These are phyloP conservation scores for Simplicillium aogashimaense DNA, from an alignment of 2,329 filamentous ascomycete genomes.

Conservation along the genomic window DNA sequence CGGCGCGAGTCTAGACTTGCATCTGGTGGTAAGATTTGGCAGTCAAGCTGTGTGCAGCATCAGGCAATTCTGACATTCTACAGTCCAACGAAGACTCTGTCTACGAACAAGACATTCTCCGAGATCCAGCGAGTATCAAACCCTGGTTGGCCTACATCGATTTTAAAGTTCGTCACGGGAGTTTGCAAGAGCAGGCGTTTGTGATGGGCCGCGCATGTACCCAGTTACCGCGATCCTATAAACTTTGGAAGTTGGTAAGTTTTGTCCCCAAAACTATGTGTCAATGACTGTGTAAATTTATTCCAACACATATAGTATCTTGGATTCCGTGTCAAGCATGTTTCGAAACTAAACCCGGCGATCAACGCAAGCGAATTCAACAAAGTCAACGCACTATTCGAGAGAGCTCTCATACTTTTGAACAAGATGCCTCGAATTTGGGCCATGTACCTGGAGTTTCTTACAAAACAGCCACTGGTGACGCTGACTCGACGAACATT, in stretches of 20 bases:
- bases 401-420: slow-evolving; percentile 80
- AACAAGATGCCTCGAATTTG: slow-evolving; percentile 99
- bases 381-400: slow-evolving; percentile 93
- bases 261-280: not conserved
- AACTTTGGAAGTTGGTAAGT: slow-evolving; percentile 87
- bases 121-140: slow-evolving; percentile 75
- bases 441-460: slow-evolving; percentile 92
- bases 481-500: slow-evolving; percentile 81
- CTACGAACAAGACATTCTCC: slow-evolving; percentile 92
- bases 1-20: slow-evolving; percentile 35
- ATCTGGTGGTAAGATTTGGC: slow-evolving; percentile 33
- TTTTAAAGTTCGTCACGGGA: slow-evolving; percentile 83
- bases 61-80: slow-evolving; percentile 4
- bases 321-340: slow-evolving; percentile 70
- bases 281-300: not conserved
- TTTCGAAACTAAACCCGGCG: slow-evolving; percentile 73
- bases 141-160: slow-evolving; percentile 93
- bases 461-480: slow-evolving; percentile 84
- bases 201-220: slow-evolving; percentile 85
- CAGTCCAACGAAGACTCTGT: slow-evolving; percentile 81
- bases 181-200: slow-evolving; percentile 71
- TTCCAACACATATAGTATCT: slow-evolving; percentile 55
- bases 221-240: slow-evolving; percentile 89
- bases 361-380: slow-evolving; percentile 70
- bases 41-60: not conserved